These are phyloP conservation scores for Citrullus mucosospermus DNA, from an alignment of 306 rosid species.

Conservation along the genomic window DNA sequence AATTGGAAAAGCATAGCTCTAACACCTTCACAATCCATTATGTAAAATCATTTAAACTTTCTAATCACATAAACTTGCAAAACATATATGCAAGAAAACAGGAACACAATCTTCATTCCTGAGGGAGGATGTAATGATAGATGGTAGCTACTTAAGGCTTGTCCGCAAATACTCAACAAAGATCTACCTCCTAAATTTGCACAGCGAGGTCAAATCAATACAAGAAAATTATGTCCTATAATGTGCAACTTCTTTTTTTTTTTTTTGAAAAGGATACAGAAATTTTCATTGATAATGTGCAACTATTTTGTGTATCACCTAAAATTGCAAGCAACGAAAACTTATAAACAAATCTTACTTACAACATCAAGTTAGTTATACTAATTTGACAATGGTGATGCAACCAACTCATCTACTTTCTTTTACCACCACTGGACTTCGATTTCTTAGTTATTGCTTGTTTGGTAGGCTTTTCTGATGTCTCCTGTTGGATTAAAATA, in stretches of 20 bases:
- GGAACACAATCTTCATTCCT: neutral
- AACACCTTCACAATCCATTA: neutral
- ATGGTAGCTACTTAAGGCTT: neutral
- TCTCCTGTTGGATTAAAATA: slow-evolving; percentile 4
- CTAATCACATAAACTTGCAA: neutral
- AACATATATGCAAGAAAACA: neutral
- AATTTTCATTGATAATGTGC: neutral
- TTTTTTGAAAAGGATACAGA: no score
- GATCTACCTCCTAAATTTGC: neutral
- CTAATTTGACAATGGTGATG: neutral
- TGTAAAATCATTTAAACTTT: neutral
- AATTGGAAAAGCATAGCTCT: neutral
- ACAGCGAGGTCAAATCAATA: neutral
- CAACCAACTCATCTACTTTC: neutral
- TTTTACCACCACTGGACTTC: slow-evolving; percentile 7
- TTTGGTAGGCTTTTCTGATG: neutral
- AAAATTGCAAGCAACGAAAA: neutral
- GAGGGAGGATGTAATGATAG: neutral
- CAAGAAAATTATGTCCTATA: neutral
- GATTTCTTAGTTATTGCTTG: slow-evolving; percentile 6
- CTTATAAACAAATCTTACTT: neutral
- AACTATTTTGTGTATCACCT: neutral
- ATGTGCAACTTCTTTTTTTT: neutral
- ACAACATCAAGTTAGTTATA: neutral
- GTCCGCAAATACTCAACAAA: neutral